Conservation (phyloP, 345 rosid genomes). For the Lumnitzera littorea region DNA sequence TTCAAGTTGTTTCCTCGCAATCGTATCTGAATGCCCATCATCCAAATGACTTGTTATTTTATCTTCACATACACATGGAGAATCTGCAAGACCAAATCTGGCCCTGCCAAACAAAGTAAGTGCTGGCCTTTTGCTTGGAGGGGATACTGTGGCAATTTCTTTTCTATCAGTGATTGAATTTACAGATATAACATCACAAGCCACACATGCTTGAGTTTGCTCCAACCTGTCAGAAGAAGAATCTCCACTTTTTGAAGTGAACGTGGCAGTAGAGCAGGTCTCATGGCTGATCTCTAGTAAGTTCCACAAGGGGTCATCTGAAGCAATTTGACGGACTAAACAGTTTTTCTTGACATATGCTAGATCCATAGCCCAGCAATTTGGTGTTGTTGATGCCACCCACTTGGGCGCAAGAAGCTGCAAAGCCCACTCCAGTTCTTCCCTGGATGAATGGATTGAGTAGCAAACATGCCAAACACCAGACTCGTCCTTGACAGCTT, state of each 20-base stretch:
- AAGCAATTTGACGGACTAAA: constrained; percentile 28
- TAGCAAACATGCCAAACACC: constrained; percentile 92
- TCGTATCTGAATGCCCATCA: constrained; percentile 12
- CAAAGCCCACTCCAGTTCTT: constrained; percentile 71
- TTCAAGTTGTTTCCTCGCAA: constrained; percentile 11
- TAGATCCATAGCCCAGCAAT: constrained; percentile 71
- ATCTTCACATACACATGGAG: constrained; percentile 13
- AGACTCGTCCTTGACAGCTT: constrained; percentile 65
- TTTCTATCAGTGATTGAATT: constrained; percentile 16
- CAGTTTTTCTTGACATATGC: constrained; percentile 60
- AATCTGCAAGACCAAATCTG: constrained; percentile 35
- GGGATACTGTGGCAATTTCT: constrained; percentile 26
- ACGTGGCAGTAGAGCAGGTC: constrained; percentile 22
- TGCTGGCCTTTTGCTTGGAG: constrained; percentile 34
- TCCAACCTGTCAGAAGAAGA: constrained; percentile 24
- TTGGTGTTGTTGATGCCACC: constrained; percentile 77
- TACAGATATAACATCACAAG: constrained; percentile 17
- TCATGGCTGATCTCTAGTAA: constrained; percentile 54
- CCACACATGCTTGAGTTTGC: constrained; percentile 17
- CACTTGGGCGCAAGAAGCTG: constrained; percentile 63
- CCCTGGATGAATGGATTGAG: constrained; percentile 81
- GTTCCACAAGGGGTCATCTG: constrained; percentile 69
- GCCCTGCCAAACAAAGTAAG: constrained; percentile 76
- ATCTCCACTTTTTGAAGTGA: constrained; percentile 11
- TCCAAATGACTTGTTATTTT: constrained; percentile 9